phyloP scores from a whole-genome alignment of 148 eudicot species.

The Hydrangea macrophylla region DNA sequence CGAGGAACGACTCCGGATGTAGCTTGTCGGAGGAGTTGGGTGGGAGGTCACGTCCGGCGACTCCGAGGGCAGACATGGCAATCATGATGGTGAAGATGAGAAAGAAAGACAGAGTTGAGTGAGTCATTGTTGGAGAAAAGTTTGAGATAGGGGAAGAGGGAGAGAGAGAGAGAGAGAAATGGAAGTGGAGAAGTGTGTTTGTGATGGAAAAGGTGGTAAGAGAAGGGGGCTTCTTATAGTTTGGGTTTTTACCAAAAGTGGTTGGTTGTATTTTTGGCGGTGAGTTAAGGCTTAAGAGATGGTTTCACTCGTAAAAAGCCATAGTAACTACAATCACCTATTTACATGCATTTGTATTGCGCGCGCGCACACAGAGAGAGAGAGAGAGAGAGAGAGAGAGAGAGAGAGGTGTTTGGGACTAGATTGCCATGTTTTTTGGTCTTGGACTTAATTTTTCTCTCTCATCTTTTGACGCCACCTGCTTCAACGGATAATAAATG shows the following conservation, averaged over 20 bases:
- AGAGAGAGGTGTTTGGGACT: neutral
- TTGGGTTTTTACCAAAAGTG: neutral
- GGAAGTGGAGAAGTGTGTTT: neutral
- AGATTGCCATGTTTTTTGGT: neutral
- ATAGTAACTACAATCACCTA: neutral
- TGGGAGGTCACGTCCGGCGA: conserved; percentile 21
- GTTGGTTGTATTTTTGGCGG: conserved; percentile 15
- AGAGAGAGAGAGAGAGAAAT: neutral
- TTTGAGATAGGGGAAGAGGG: neutral
- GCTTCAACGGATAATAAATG: conserved; percentile 11
- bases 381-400: conserved; percentile 4
- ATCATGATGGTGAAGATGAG: conserved; percentile 26
- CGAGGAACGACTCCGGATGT: conserved; percentile 27
- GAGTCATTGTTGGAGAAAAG: conserved; percentile 17
- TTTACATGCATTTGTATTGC: conserved; percentile 5
- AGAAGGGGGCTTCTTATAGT: conserved; percentile 15
- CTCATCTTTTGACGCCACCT: neutral
- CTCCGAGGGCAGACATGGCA: conserved; percentile 9
- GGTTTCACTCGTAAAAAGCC: neutral
- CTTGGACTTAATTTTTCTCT: neutral
- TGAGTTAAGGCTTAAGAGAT: conserved; percentile 16
- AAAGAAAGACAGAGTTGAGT: conserved; percentile 11
- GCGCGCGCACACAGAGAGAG: neutral
- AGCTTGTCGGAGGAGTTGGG: neutral
- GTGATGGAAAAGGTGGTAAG: conserved; percentile 5